Evolutionary conservation across 2,329 filamentous ascomycete species (phyloP), one percentile per base, ranked within the genome.

Genomic region (Dactylellina drechsleri): DNA sequence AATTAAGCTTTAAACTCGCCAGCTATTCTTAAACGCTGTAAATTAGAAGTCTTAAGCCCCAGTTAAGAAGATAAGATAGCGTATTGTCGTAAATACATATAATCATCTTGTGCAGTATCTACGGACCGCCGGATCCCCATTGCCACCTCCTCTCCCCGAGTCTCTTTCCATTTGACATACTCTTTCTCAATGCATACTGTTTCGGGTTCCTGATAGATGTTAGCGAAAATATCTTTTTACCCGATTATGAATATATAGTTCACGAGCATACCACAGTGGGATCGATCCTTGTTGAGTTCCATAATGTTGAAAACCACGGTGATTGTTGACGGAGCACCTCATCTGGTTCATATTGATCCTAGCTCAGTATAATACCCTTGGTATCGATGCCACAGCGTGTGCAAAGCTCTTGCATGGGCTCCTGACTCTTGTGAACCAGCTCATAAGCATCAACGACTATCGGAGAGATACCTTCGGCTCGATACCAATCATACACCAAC

Each of bases 231-330:
- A 10, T 5, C 31, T 10, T 4, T 28, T 28, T 28, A n/a, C 2
- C 23, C 23, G 15, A 47, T 47, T 2, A 47, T 18, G 15, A 47
- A 12, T 47, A 4, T 13, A 47, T 47, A 2, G 13, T 26, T 26
- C 18, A 26, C 2, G 12, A 52, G 20, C 49, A 5, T 52, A 52
- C 49, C 49, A 52, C 16, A 7, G 49, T 3, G 15, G 49, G 49
- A 52, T 52, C 49, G 12, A 52, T 52, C 20, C 2, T 23, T 52
- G 49, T 52, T 18, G 49, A 52, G 49, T 52, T 52, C 49, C 49
- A 52, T 52, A 52, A 20, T 26, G 49, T 52, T 7, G n/a, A 52
- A 52, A 52, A 26, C 49, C 49, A 52, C 5, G 49, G 12, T 52
- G n/a, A 8, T 18, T 18, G 10, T 13, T 52, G n/a, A 5, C 16